Conservation (phyloP, 2,329 filamentous ascomycete species). For the Aspergillus fijiensis region DNA sequence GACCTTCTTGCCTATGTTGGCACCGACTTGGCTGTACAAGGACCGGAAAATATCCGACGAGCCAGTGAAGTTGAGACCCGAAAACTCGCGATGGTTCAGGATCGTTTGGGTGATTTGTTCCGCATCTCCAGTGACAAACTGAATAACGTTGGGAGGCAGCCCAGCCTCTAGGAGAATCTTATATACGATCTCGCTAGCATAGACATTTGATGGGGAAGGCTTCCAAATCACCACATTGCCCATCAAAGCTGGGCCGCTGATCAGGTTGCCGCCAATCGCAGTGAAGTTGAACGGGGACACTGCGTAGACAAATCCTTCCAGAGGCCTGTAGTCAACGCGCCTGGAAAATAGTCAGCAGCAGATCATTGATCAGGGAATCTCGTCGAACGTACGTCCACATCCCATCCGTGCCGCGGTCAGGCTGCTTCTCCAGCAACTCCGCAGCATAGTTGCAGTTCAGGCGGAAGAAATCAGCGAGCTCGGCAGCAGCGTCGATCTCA, state of each 20-base stretch:
- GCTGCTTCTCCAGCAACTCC: conserved; percentile 82
- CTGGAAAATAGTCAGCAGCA: conserved; percentile 30
- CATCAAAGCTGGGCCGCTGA: conserved; percentile 78
- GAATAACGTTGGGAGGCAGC: conserved; percentile 82
- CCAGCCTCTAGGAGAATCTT: conserved; percentile 90
- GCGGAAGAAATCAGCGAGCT: conserved; percentile 84
- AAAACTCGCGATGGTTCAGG: conserved; percentile 74
- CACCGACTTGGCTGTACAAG: conserved; percentile 80
- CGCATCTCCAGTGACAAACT: conserved; percentile 87
- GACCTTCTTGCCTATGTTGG: conserved; percentile 71
- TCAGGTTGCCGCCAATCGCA: conserved; percentile 83
- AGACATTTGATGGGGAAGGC: conserved; percentile 80
- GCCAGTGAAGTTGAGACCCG: conserved; percentile 85
- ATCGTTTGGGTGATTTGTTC: conserved; percentile 75
- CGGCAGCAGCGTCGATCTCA: conserved; percentile 89
- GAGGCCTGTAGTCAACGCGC: conserved; percentile 79
- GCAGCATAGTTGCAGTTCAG: conserved; percentile 68
- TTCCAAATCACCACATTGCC: conserved; percentile 98
- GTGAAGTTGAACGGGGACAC: conserved; percentile 97
- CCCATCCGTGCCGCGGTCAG: conserved; percentile 73
- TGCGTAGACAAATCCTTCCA: conserved; percentile 93
- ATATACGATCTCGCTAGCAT: conserved; percentile 84
- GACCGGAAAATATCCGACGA: conserved; percentile 85
- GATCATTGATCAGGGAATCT: too few species aligned
- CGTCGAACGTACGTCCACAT: conserved; percentile 69